Percentiles rank a stretch among this genome's conserved stretches.
Conservation (phyloP, 2,329 filamentous ascomycete species). For the Diplocarpon mali region DNA sequence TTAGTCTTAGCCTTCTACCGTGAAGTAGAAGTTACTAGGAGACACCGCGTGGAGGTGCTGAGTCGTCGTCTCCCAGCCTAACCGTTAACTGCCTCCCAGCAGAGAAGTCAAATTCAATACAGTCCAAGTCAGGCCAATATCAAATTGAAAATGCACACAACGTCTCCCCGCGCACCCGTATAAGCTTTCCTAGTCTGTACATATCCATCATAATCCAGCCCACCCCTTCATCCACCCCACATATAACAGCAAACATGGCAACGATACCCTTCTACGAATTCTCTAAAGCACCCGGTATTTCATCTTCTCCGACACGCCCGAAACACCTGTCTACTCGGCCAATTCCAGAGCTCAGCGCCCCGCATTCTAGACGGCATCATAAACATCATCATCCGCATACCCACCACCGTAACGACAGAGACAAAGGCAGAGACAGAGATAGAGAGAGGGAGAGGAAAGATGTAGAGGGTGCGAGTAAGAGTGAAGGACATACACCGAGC, state of each 20-base stretch:
- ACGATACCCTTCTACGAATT: neutral
- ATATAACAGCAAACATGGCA: neutral
- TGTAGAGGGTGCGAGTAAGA: conserved; percentile 15
- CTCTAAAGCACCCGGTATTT: neutral
- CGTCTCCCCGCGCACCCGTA: neutral
- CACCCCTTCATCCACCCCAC: neutral
- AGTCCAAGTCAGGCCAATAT: neutral
- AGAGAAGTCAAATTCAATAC: neutral
- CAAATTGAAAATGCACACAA: neutral
- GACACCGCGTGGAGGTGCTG: too few relatives aligned
- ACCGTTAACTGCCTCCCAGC: too few relatives aligned
- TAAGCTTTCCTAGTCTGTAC: too few relatives aligned
- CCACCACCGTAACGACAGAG: conserved; percentile 18
- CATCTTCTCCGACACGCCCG: conserved; percentile 27
- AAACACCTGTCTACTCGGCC: conserved; percentile 46
- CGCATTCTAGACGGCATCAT: conserved; percentile 21
- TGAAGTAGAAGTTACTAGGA: too few relatives aligned
- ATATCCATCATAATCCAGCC: neutral
- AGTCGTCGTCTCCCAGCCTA: too few relatives aligned
- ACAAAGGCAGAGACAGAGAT: conserved; percentile 11
- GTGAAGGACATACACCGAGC: conserved; percentile 34
- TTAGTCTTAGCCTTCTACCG: too few relatives aligned
- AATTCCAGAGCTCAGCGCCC: conserved; percentile 16
- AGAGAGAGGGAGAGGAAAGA: conserved; percentile 9
- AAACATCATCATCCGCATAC: conserved; percentile 23